phyloP scores from a whole-genome alignment of 2,329 filamentous ascomycete genomes.

The Penicillium crustosum region DNA sequence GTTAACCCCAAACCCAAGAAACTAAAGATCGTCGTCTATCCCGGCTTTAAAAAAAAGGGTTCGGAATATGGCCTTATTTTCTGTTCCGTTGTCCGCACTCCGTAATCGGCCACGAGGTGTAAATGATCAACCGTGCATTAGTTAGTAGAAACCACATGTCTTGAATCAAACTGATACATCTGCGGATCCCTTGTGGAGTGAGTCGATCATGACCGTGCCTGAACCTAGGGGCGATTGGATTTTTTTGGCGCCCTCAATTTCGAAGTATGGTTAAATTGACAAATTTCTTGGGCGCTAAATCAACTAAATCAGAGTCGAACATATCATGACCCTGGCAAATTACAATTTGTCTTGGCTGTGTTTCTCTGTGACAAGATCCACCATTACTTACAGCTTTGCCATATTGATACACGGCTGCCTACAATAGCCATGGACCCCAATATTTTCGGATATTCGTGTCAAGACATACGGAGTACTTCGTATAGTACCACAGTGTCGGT shows the following conservation, averaged over 20 bases:
- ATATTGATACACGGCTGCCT: conserved; percentile 5
- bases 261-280: neutral
- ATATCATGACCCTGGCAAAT: conserved; percentile 1
- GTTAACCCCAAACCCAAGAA: neutral
- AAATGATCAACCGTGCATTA: neutral
- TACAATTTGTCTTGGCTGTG: neutral
- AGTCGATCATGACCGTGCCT: conserved; percentile 4
- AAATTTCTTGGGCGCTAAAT: conserved; percentile 1
- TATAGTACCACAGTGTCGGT: neutral
- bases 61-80: neutral
- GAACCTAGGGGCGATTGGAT: conserved; percentile 1
- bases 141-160: conserved; percentile 1
- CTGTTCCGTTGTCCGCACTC: neutral
- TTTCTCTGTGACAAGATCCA: conserved; percentile 1
- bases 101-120: neutral
- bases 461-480: neutral
- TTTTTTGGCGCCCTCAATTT: neutral
- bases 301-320: neutral
- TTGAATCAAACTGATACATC: neutral
- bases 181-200: conserved; percentile 9
- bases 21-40: neutral
- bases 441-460: neutral
- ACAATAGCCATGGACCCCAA: neutral
- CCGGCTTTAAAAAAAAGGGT: too few species aligned
- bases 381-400: conserved; percentile 2